Conservation (phyloP, 2,329 filamentous ascomycete species). For the Catunica adiposa region DNA sequence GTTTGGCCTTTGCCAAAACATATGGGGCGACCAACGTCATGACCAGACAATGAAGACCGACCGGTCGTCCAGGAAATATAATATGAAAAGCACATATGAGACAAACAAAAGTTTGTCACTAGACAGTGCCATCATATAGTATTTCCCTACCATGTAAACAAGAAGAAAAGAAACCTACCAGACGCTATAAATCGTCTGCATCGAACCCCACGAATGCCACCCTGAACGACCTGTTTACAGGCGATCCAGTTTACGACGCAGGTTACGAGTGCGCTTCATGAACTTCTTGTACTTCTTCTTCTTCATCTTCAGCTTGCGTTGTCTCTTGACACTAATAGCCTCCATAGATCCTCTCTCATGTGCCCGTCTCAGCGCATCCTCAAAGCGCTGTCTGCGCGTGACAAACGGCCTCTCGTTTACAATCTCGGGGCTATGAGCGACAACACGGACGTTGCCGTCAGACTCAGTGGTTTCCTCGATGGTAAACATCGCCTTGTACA, state of each 20-base stretch:
- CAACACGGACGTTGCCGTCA: conserved; percentile 42
- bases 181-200: background rate
- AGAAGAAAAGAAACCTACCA: background rate
- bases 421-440: conserved; percentile 43
- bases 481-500: conserved; percentile 48
- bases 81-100: conserved; percentile 1
- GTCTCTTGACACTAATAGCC: conserved; percentile 78
- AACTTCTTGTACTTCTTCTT: conserved; percentile 99
- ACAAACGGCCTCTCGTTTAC: conserved; percentile 32
- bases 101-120: background rate
- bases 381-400: conserved; percentile 39
- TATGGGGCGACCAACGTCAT: background rate
- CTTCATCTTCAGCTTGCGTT: conserved; percentile 97
- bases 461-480: conserved; percentile 49
- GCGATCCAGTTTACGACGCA: conserved; percentile 70
- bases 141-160: background rate
- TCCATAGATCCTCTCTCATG: conserved; percentile 39
- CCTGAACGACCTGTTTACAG: conserved; percentile 25
- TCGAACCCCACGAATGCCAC: background rate
- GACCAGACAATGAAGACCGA: background rate
- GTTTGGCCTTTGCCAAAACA: background rate
- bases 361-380: conserved; percentile 33
- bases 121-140: no score
- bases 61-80: background rate
- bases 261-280: conserved; percentile 76